phyloP scores from a whole-genome alignment of 768 basidiomycete species.

The Phylloporus arenicola region DNA sequence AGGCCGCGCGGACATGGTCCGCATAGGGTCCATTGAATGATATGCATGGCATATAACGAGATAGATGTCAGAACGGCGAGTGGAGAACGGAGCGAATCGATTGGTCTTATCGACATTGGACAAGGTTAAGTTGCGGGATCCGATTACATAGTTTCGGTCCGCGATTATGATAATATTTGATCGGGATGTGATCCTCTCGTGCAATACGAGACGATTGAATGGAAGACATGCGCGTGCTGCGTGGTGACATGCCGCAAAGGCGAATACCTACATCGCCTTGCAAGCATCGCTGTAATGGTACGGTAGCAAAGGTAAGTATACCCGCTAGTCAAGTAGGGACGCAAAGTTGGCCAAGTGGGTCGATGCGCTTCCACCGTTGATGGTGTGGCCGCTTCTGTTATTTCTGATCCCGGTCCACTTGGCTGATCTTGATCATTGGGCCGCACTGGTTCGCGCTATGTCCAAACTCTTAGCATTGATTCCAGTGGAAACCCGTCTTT shows the following conservation, averaged over 20 bases:
- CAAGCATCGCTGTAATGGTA: not conserved
- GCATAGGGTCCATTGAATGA: conserved; percentile 15
- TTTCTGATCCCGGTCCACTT: not conserved
- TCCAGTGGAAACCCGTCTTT: no score
- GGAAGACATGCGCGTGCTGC: conserved; percentile 17
- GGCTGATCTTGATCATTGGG: not conserved
- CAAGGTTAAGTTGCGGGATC: conserved; percentile 13
- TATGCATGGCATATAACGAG: conserved; percentile 11
- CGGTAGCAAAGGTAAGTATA: not conserved
- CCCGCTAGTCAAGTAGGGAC: not conserved
- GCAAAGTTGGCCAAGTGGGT: not conserved
- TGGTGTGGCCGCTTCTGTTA: no score
- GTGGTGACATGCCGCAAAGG: not conserved
- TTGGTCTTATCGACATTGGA: conserved; percentile 5
- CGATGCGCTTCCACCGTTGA: not conserved
- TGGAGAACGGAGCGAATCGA: conserved; percentile 8
- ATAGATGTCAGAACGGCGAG: conserved; percentile 12
- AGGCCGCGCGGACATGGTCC: conserved; percentile 18
- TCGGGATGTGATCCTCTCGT: conserved; percentile 19
- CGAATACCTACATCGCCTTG: conserved; percentile 10
- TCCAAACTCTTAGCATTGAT: no score
- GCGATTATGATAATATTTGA: conserved; percentile 1
- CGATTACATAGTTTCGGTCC: conserved; percentile 1
- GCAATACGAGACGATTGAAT: conserved; percentile 11
- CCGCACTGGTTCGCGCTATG: conserved; percentile 10